phyloP scores from a whole-genome alignment of 1,284 basidiomycete species.

The Malassezia caprae region DNA sequence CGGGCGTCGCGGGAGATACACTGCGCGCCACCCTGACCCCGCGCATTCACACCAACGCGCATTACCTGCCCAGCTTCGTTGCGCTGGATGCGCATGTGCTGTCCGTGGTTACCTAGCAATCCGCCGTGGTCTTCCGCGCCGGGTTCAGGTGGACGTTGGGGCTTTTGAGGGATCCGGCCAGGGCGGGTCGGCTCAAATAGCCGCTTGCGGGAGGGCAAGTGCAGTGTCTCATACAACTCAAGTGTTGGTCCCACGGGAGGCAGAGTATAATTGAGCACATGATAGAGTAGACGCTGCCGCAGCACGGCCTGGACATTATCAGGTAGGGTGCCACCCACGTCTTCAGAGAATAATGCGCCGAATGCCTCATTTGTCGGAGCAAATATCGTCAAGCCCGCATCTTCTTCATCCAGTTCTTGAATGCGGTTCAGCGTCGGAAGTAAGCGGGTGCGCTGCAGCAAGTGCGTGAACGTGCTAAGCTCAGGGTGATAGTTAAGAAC shows the following conservation, averaged over 20 bases:
- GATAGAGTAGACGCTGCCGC: conserved; percentile 86
- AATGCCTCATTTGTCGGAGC: conserved; percentile 70
- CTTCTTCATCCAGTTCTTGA: conserved; percentile 30
- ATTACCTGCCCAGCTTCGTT: not conserved
- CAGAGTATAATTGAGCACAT: conserved; percentile 77
- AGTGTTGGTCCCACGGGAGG: conserved; percentile 15
- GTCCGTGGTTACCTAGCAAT: conserved; percentile 68
- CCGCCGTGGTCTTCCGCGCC: conserved; percentile 52
- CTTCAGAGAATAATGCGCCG: not conserved
- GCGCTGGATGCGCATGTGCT: conserved; percentile 59
- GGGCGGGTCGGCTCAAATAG: conserved; percentile 54
- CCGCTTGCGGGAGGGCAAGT: conserved; percentile 70
- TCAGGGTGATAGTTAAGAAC: conserved; percentile 64
- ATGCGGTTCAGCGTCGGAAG: conserved; percentile 83
- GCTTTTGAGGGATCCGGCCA: conserved; percentile 35
- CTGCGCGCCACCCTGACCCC: conserved; percentile 58
- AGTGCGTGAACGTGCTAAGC: conserved; percentile 65
- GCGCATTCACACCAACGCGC: conserved; percentile 52
- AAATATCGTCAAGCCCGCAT: conserved; percentile 69
- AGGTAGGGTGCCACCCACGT: conserved; percentile 5
- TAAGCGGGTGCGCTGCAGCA: conserved; percentile 75
- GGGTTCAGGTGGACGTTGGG: conserved; percentile 26
- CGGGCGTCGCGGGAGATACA: conserved; percentile 50
- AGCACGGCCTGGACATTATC: conserved; percentile 69
- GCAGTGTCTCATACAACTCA: conserved; percentile 32